phyloP scores from a whole-genome alignment of 768 basidiomycete species.

The Tubosaeta sp. region DNA sequence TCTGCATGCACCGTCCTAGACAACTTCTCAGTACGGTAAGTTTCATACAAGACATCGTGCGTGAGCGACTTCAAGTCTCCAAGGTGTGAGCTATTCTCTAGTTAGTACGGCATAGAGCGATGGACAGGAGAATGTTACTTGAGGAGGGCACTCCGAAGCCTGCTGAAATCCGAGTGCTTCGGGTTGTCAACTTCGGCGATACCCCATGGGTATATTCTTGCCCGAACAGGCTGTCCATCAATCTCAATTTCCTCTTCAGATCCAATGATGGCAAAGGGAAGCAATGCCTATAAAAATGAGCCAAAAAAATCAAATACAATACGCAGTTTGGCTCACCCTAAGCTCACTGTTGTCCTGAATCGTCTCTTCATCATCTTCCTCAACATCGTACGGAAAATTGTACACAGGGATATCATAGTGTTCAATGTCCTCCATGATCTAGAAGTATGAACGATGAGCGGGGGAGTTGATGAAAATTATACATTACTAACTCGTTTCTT shows the following conservation, averaged over 20 bases:
- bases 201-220: slow-evolving; percentile 97
- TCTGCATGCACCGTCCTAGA: slow-evolving; percentile 85
- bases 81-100: slow-evolving; percentile 70
- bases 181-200: slow-evolving; percentile 98
- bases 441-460: slow-evolving; percentile 2
- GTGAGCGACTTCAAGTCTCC: slow-evolving; percentile 93
- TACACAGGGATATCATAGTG: slow-evolving; percentile 98
- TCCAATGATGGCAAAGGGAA: slow-evolving; percentile 97
- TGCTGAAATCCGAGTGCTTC: slow-evolving; percentile 98
- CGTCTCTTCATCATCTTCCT: slow-evolving; percentile 99
- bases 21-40: slow-evolving; percentile 96
- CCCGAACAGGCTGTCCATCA: slow-evolving; percentile 86
- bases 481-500: slow-evolving; percentile 73
- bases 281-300: slow-evolving; percentile 54
- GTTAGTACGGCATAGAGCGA: slow-evolving; percentile 9
- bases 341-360: slow-evolving; percentile 97
- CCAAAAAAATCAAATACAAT: not conserved
- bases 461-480: not conserved
- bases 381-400: slow-evolving; percentile 99
- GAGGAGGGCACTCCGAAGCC: slow-evolving; percentile 86
- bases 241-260: slow-evolving; percentile 96
- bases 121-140: slow-evolving; percentile 48
- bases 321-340: slow-evolving; percentile 49
- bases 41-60: slow-evolving; percentile 92
- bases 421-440: slow-evolving; percentile 99